Base-by-base conservation (phyloP, 1,139 yeast genomes). In the Pichiaceae sp. region DNA sequence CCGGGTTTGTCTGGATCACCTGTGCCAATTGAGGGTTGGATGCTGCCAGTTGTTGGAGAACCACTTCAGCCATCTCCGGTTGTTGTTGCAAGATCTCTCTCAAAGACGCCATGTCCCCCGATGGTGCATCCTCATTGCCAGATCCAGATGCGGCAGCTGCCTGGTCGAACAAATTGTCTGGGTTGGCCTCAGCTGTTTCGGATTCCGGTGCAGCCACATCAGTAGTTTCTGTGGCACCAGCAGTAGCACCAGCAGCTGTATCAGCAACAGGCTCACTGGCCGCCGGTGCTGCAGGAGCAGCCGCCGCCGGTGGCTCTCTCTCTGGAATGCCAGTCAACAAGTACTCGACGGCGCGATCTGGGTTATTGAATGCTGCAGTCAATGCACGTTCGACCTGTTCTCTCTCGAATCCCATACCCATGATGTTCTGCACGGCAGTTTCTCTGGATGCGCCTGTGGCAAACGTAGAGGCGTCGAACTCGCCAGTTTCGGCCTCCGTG, bases 261-360 rank as follows among this genome's bases (percentile, higher is more conserved):
- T 56, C 64, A 35, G 58, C 49, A 32, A 44, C 50, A 9, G 20
- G 19, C 4, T 5, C 24, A 17, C 15, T 6, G 6, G 7, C 24
- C 14, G 31, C 25, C 18, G 59, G 47, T n/a, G 58, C 48, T 15
- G 60, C 49, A 18, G 61, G 47, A 16, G 59, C 53, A 54, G 29
- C 23, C n/a, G 15, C 11, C 52, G 70, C 45, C 70, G 63, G 35
- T 9, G 34, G 38, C 3, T 34, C 36, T 36, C 70, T 60, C 48
- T 82, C 91, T 28, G 97, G 97, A 37, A 91, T 77, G 4, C 97
- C 97, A 31, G 89, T 85, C 49, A 91, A 65, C 41, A 91, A 69
- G 58, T 91, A 89, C 57, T 93, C 98, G 5, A 89, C 97, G 0
- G 99, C 99, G 53, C 98, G 78, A 56, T 91, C 97, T 19, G 99